Base-by-base conservation (phyloP, 352 stramenopile species). In the Globisporangium solare region DNA sequence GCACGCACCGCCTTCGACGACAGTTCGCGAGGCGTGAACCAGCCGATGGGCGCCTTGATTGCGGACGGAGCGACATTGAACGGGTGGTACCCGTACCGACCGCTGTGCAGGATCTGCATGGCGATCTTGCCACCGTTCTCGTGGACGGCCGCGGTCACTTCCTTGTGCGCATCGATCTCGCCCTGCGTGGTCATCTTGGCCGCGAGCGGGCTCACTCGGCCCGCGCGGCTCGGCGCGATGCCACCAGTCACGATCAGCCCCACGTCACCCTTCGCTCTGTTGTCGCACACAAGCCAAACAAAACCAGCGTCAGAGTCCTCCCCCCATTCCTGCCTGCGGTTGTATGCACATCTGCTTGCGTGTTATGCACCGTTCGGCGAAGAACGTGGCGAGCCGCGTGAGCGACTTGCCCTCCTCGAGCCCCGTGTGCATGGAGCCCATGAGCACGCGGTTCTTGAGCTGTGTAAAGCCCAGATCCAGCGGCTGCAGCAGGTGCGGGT, bases 71-170 rank as follows among this genome's bases (percentile, higher is more conserved):
- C 95, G 6, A 99, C 95, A 48, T 84, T 83, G 65, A 97, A 97
- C 40, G 95, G 95, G 75, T 98, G 93, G 67, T 98, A 98, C 7
- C 91, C 95, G 68, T 99, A 99, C n/a, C 96, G 86, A 31, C 96
- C 92, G 27, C 86, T 84, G 71, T 97, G 92, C 40, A 97, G 69
- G 58, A 98, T 97, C 70, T 97, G 88, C 84, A 96, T 95, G 47
- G 84, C 83, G 58, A 96, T 93, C 64, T 92, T 90, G 40, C 81
- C 77, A 59, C 72, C 82, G 49, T 86, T 73, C 32, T 78, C 78
- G 69, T 99, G 96, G 21, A 99, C 95, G 13, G 93, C 91, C 11
- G 86, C 60, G 0, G 96, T 99, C 43, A 99, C 94, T 53, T 96
- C 74, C 62, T 89, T 81, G 74, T 99, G 96, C 14, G 73, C 71